Conservation (phyloP, 768 basidiomycete species). For the Filobasidium floriforme region DNA sequence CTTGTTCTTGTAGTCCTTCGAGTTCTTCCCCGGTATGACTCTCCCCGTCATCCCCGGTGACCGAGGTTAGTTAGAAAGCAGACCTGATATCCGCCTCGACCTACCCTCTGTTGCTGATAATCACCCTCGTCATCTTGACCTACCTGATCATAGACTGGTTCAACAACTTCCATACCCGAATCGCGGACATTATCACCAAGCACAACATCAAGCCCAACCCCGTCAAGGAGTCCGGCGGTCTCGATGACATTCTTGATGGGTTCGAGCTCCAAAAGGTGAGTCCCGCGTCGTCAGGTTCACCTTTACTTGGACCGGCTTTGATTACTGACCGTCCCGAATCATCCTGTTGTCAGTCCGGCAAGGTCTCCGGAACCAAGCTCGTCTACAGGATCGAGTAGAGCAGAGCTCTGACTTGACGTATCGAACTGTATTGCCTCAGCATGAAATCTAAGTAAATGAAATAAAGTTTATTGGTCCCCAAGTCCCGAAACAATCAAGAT, state of each 20-base stretch:
- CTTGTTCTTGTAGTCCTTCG: slow-evolving; percentile 28
- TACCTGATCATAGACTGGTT: slow-evolving; percentile 23
- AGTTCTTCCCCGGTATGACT: slow-evolving; percentile 25
- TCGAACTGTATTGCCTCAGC: no score
- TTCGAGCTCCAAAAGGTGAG: slow-evolving; percentile 25
- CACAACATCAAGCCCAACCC: slow-evolving; percentile 34
- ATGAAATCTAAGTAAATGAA: no score
- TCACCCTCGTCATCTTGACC: no score
- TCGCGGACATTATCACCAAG: slow-evolving; percentile 26
- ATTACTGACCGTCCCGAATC: background rate
- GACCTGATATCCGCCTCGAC: no score
- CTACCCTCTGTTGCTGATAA: no score
- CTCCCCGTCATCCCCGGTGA: slow-evolving; percentile 28
- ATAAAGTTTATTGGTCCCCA: no score
- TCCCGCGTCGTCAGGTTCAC: background rate
- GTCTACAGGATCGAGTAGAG: slow-evolving; percentile 17
- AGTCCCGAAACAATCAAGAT: no score
- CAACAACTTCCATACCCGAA: slow-evolving; percentile 16
- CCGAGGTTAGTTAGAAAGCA: background rate
- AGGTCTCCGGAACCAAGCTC: slow-evolving; percentile 20
- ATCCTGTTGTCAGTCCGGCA: background rate
- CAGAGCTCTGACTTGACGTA: no score
- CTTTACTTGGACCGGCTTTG: background rate
- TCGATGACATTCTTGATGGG: slow-evolving; percentile 34
- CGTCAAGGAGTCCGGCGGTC: slow-evolving; percentile 33